A percentile compares a stretch with the other conserved stretches of the same genome.
Evolutionary conservation across 192 early-diverging fungal genomes (phyloP).

Genomic region (Diversispora eburnea): DNA sequence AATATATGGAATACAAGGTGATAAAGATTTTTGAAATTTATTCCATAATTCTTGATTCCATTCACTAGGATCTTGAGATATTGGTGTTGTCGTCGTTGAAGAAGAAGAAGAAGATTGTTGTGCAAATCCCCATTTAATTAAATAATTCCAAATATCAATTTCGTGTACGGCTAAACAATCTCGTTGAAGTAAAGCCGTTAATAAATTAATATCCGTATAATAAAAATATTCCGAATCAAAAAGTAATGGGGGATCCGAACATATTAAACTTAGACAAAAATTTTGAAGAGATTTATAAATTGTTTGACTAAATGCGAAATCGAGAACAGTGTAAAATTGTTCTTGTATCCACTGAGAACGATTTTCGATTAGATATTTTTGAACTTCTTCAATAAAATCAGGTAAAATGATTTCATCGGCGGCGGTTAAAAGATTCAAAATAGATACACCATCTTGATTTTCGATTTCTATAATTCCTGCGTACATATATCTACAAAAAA

Average conservation of each 20-base stretch:
- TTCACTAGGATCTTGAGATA: background rate
- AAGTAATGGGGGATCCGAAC: slow-evolving; percentile 1
- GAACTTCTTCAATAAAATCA: slow-evolving; percentile 5
- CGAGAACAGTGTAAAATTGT: slow-evolving; percentile 5
- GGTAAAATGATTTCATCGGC: slow-evolving; percentile 18
- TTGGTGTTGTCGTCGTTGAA: background rate
- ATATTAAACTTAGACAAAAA: slow-evolving; percentile 6
- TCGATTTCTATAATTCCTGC: slow-evolving; percentile 2
- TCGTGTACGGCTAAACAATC: slow-evolving; percentile 14
- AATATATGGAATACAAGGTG: slow-evolving; percentile 11
- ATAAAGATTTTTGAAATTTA: slow-evolving; percentile 10
- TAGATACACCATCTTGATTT: background rate
- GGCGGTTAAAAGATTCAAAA: slow-evolving; percentile 5
- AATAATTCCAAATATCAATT: slow-evolving; percentile 9
- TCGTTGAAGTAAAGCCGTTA: background rate
- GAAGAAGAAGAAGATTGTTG: background rate
- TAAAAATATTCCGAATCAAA: slow-evolving; percentile 12
- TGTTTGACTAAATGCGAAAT: background rate
- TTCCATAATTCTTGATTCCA: background rate
- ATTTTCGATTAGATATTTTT: slow-evolving; percentile 16
- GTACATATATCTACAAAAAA: slow-evolving; percentile 18
- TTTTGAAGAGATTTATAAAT: slow-evolving; percentile 9
- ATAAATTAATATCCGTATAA: background rate
- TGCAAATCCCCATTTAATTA: slow-evolving; percentile 4
- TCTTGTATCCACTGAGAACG: background rate